Conservation (phyloP, 495 filamentous ascomycete genomes). For the Neurospora terricola region DNA sequence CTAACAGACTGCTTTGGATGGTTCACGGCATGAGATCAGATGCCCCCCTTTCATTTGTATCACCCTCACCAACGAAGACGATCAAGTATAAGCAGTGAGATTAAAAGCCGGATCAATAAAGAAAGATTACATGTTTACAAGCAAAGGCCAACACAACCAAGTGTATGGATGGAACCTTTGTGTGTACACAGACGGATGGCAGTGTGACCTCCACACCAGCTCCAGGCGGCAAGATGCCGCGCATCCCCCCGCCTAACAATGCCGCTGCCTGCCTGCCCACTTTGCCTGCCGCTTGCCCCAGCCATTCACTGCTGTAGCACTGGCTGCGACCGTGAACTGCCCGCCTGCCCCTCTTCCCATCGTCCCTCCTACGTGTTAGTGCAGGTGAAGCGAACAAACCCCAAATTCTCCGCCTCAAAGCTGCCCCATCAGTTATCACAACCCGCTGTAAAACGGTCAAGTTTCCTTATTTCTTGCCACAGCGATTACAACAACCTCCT, state of each 20-base stretch:
- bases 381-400: neutral
- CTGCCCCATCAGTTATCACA: neutral
- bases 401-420: conserved; percentile 10
- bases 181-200: neutral
- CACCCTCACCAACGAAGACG: neutral
- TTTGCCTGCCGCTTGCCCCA: neutral
- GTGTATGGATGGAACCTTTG: neutral
- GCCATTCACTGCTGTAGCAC: neutral
- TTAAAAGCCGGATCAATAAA: neutral
- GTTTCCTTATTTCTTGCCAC: neutral
- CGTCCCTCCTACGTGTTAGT: neutral
- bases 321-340: neutral
- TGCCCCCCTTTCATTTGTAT: neutral
- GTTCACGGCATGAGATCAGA: neutral
- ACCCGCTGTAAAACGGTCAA: neutral
- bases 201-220: neutral
- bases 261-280: neutral
- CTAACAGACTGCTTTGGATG: neutral
- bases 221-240: neutral
- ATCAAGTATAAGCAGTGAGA: neutral
- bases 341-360: neutral
- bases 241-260: neutral
- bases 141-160: neutral
- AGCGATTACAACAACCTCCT: neutral
- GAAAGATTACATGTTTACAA: neutral